Percentiles rank a stretch among this genome's conserved stretches.
These are phyloP conservation scores for Fusarium irregulare DNA, from an alignment of 2,329 filamentous ascomycete genomes.

Conservation along the genomic window DNA sequence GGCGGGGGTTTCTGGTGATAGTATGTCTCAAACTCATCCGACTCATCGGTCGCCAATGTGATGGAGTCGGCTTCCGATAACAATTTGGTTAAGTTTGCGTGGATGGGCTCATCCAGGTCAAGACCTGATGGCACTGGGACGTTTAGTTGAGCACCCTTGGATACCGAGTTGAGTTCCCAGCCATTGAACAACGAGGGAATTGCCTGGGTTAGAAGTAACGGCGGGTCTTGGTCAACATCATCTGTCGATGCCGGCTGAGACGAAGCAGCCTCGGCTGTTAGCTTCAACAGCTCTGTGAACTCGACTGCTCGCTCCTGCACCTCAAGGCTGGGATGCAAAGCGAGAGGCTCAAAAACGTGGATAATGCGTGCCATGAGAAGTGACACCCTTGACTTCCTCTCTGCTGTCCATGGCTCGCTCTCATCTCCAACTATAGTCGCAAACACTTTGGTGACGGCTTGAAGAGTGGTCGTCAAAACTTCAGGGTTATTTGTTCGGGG, in stretches of 20 bases:
- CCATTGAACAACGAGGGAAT: slow-evolving; percentile 89
- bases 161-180: slow-evolving; percentile 92
- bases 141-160: slow-evolving; percentile 82
- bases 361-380: slow-evolving; percentile 85
- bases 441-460: slow-evolving; percentile 89
- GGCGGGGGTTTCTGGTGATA: slow-evolving; percentile 68
- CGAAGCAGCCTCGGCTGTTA: slow-evolving; percentile 83
- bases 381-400: slow-evolving; percentile 78
- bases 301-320: slow-evolving; percentile 96
- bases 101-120: slow-evolving; percentile 85
- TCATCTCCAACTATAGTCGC: slow-evolving; percentile 75
- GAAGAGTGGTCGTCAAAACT: slow-evolving; percentile 81
- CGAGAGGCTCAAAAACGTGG: slow-evolving; percentile 82
- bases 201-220: slow-evolving; percentile 87
- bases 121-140: slow-evolving; percentile 82
- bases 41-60: slow-evolving; percentile 62
- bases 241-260: slow-evolving; percentile 70
- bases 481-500: slow-evolving; percentile 68
- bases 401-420: slow-evolving; percentile 74
- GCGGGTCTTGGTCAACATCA: slow-evolving; percentile 71
- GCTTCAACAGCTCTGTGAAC: slow-evolving; percentile 87
- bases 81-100: slow-evolving; percentile 75
- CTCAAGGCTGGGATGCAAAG: slow-evolving; percentile 86
- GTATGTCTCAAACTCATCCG: slow-evolving; percentile 75
- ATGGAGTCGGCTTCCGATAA: slow-evolving; percentile 69